Evolutionary conservation across 1,284 basidiomycete genomes (phyloP).

Genomic region (Cerrena zonata): DNA sequence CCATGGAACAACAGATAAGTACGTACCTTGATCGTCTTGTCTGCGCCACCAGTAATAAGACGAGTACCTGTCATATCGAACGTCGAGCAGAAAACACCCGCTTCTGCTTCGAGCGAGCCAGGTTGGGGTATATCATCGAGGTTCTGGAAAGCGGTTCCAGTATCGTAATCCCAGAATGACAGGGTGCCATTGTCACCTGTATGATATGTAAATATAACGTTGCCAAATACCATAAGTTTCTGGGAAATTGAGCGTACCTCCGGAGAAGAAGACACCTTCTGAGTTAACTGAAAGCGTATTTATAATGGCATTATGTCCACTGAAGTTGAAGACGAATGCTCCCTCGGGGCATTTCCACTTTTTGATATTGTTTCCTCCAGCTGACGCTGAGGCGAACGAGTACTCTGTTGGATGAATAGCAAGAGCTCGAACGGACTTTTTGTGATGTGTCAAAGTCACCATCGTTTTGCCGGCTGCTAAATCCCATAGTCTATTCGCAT

Average conservation of each 20-base stretch:
- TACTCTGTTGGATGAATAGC: conserved; percentile 95
- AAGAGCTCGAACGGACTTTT: conserved; percentile 92
- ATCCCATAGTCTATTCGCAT: conserved; percentile 73
- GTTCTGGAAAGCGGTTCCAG: conserved; percentile 92
- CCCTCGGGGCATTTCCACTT: conserved; percentile 99
- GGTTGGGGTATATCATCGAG: conserved; percentile 93
- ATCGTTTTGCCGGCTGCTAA: conserved; percentile 96
- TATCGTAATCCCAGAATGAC: conserved; percentile 90
- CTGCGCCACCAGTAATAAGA: conserved; percentile 92
- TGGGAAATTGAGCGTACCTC: conserved; percentile 72
- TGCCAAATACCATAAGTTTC: neutral
- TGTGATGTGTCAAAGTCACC: conserved; percentile 95
- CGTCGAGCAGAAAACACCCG: conserved; percentile 91
- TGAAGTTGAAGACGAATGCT: conserved; percentile 90
- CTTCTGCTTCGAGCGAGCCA: conserved; percentile 93
- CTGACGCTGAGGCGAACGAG: conserved; percentile 89
- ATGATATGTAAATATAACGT: conserved; percentile 1
- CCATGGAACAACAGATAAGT: neutral
- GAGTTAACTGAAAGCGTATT: conserved; percentile 92
- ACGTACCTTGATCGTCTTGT: conserved; percentile 92
- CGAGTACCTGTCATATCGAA: conserved; percentile 95
- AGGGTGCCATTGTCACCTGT: conserved; percentile 84
- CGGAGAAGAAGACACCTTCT: conserved; percentile 95
- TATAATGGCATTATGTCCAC: conserved; percentile 94
- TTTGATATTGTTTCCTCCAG: conserved; percentile 98